Conservation (phyloP, 495 filamentous ascomycete species). For the Penicillium paxilli region DNA sequence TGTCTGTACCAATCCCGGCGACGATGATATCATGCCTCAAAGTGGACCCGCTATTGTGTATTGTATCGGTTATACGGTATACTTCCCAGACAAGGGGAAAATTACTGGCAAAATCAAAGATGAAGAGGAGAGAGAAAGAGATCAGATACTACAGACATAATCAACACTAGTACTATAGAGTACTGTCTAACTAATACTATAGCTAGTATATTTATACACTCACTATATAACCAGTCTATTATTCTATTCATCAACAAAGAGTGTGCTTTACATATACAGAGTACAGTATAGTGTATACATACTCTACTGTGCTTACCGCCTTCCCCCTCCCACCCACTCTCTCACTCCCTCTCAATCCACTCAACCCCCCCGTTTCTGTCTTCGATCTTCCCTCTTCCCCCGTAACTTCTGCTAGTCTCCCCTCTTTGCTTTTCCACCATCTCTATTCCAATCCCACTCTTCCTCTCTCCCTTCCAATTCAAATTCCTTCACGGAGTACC, state of each 20-base stretch:
- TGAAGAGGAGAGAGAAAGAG: not conserved
- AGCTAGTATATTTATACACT: too few species aligned
- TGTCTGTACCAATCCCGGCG: not conserved
- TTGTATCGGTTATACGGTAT: slow-evolving; percentile 4
- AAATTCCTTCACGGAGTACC: too few species aligned
- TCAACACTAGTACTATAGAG: slow-evolving; percentile 1
- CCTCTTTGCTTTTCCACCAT: too few species aligned
- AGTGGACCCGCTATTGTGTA: not conserved
- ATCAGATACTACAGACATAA: not conserved
- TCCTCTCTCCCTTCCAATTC: not conserved
- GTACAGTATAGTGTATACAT: too few species aligned
- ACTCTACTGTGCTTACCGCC: too few species aligned
- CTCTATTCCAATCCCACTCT: not conserved
- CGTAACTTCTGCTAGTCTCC: too few species aligned
- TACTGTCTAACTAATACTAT: too few species aligned
- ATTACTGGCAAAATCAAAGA: not conserved
- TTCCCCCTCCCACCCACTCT: not conserved
- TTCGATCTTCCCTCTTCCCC: not conserved
- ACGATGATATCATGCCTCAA: slow-evolving; percentile 4
- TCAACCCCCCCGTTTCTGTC: not conserved
- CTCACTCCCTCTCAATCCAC: not conserved
- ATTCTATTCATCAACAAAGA: too few species aligned
- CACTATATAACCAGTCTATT: too few species aligned
- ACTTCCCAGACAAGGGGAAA: not conserved
- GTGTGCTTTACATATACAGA: too few species aligned